A percentile compares a stretch with the other conserved stretches of the same genome.
Conservation (phyloP, 352 stramenopile species). For the Phytophthora podocarpi region DNA sequence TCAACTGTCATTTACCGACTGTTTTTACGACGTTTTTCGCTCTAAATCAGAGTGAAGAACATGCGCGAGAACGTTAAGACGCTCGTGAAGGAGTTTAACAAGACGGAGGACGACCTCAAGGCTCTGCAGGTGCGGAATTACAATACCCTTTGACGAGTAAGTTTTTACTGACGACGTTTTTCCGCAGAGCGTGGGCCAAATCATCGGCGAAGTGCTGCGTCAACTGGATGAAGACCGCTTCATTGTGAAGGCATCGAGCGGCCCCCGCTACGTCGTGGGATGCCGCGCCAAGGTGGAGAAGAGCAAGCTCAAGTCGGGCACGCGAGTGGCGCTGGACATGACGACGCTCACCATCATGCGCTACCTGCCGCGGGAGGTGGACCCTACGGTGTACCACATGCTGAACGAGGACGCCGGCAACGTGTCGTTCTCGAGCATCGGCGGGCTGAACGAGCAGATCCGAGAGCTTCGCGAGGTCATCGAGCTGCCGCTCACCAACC, state of each 20-base stretch:
- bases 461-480: slow-evolving; percentile 96
- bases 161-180: slow-evolving; percentile 13
- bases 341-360: slow-evolving; percentile 99
- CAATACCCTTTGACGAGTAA: too few species aligned
- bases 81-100: slow-evolving; percentile 97
- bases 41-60: slow-evolving; percentile 90
- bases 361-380: slow-evolving; percentile 97
- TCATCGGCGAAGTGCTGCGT: slow-evolving; percentile 99
- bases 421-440: slow-evolving; percentile 98
- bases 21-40: slow-evolving; percentile 1
- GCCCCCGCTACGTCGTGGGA: slow-evolving; percentile 98
- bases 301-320: slow-evolving; percentile 96
- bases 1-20: not conserved
- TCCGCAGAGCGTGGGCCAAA: slow-evolving; percentile 96
- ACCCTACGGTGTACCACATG: slow-evolving; percentile 99
- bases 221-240: slow-evolving; percentile 98
- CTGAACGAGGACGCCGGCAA: slow-evolving; percentile 97
- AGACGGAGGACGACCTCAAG: slow-evolving; percentile 99
- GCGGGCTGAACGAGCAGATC: slow-evolving; percentile 99
- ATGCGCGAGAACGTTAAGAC: slow-evolving; percentile 96
- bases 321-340: slow-evolving; percentile 98
- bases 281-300: slow-evolving; percentile 96
- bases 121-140: slow-evolving; percentile 78
- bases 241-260: slow-evolving; percentile 98
- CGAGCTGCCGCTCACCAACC: slow-evolving; percentile 99